These are phyloP conservation scores for Sphaerostilbella broomeana DNA, from an alignment of 2,329 filamentous ascomycete species.

Conservation along the genomic window DNA sequence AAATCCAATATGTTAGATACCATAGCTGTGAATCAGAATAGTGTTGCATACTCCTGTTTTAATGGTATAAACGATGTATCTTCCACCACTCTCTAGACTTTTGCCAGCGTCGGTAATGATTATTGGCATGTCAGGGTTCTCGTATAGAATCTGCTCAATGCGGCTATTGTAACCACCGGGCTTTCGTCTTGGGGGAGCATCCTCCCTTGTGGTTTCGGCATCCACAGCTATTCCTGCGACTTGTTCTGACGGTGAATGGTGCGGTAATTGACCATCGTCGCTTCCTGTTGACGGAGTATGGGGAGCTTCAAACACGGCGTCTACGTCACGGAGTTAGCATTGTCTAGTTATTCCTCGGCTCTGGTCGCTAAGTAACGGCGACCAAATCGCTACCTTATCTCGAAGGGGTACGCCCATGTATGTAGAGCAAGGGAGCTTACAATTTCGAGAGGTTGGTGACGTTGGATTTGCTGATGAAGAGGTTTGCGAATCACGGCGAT, in stretches of 20 bases:
- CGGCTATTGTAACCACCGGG: conserved; percentile 89
- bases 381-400: background rate
- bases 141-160: conserved; percentile 95
- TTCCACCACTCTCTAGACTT: conserved; percentile 82
- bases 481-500: conserved; percentile 72
- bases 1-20: conserved; percentile 11
- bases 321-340: conserved; percentile 16
- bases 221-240: conserved; percentile 36
- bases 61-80: conserved; percentile 97
- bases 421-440: conserved; percentile 39
- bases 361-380: background rate
- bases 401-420: background rate
- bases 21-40: background rate
- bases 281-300: conserved; percentile 67
- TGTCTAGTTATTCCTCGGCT: background rate
- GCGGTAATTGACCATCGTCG: conserved; percentile 48
- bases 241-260: conserved; percentile 25
- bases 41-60: conserved; percentile 67
- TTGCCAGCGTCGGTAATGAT: conserved; percentile 93
- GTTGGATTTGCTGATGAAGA: conserved; percentile 60
- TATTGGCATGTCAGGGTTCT: conserved; percentile 84
- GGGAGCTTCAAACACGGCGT: conserved; percentile 52
- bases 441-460: conserved; percentile 51
- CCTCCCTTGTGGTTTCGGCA: conserved; percentile 36
- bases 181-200: conserved; percentile 54